phyloP scores from a whole-genome alignment of 148 eudicot species.

The Cornus suecica region DNA sequence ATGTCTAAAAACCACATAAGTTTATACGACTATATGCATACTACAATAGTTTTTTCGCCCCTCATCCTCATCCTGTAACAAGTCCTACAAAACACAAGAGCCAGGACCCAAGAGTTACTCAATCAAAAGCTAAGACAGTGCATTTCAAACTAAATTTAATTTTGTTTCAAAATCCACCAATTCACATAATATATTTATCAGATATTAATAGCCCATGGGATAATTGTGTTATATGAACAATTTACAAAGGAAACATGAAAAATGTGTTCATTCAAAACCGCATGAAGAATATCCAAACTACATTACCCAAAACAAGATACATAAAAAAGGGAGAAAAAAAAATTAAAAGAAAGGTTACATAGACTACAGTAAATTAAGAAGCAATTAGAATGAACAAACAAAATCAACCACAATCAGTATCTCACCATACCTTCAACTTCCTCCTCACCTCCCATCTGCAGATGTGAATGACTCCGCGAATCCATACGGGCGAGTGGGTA shows the following conservation, averaged over 20 bases:
- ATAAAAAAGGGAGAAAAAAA: neutral
- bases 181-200: no score
- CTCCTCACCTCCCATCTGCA: constrained; percentile 71
- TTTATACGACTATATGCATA: no score
- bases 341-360: neutral
- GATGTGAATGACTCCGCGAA: constrained; percentile 91
- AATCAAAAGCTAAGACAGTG: no score
- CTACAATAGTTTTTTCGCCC: no score
- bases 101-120: no score
- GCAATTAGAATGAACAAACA: constrained; percentile 18
- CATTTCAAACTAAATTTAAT: no score
- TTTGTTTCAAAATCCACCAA: no score
- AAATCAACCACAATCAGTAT: constrained; percentile 6
- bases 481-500: constrained; percentile 81
- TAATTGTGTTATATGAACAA: no score
- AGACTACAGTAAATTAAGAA: constrained; percentile 3
- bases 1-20: no score
- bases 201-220: no score
- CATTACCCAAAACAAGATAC: constrained; percentile 3
- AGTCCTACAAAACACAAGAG: neutral
- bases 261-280: neutral
- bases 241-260: no score
- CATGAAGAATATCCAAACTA: constrained; percentile 11
- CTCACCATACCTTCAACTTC: neutral
- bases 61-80: no score